Evolutionary conservation across 257 asterid species (phyloP), one percentile per base, ranked within the genome.

Genomic region (Solanum gandarillasii): DNA sequence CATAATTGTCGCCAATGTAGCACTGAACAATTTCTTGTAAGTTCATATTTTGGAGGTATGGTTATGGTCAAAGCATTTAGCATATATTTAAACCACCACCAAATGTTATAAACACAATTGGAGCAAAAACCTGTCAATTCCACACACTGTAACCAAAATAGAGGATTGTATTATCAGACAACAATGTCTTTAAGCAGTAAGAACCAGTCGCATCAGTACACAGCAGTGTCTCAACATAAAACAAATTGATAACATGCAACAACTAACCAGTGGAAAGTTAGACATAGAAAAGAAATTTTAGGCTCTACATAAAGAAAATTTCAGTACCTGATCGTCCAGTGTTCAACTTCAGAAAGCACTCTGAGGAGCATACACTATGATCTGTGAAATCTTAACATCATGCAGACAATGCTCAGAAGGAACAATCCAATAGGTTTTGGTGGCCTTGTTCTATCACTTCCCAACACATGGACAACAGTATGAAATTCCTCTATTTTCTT

Each of bases 401-500:
- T 48, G 4, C 39, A 82, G 31, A 18, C 43, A 82, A 29, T 31
- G 70, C 70, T 48, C 85, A 18, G 70, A 31, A 48, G 43, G 85
- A 35, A 82, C 70, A 48, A 46, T 32, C 12, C 70, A 48, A 46
- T 21, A 82, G 68, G 70, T 46, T 46, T 82, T 46, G 70, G 85
- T 27, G 67, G 41, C 62, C 36, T 81, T 81, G 38, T 46, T 20
- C 65, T 27, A 43, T 79, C 65, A 67, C 82, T 65, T 65, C 62
- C 82, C 62, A 38, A 31, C 39, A 82, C 70, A 48, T 20, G 70
- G 41, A 82, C 43, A 27, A 11, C 65, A 25, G 39, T 29, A 5
- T 68, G 82, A 39, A 23, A 85, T 65, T 39, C 67, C 79, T n/a
- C 92, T 95, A 94, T 89, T 93, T 94, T 89, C 96, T 93, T 91